Percentiles rank a stretch among this genome's conserved stretches.
phyloP scores from a whole-genome alignment of 2,329 filamentous ascomycete species.

The Aspergillus alliaceus region DNA sequence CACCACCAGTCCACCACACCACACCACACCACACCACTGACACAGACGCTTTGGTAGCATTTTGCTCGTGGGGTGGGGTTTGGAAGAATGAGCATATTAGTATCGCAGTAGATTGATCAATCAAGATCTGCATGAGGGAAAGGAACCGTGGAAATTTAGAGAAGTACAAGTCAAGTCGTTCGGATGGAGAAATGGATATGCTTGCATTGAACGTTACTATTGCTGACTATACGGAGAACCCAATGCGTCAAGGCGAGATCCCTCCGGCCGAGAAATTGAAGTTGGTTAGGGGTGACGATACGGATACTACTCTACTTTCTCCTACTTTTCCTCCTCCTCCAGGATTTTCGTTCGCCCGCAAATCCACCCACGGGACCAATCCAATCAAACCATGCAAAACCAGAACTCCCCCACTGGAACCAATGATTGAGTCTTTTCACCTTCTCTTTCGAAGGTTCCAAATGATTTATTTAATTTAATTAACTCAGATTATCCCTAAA shows the following conservation, averaged over 20 bases:
- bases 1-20: neutral
- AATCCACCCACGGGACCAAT: neutral
- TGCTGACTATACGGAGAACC: too few relatives aligned
- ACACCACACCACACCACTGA: neutral
- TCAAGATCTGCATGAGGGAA: too few relatives aligned
- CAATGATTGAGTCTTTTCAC: neutral
- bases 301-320: too few relatives aligned
- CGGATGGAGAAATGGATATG: too few relatives aligned
- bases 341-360: constrained; percentile 1
- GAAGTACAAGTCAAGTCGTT: too few relatives aligned
- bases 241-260: too few relatives aligned
- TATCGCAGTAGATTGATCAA: too few relatives aligned
- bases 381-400: neutral
- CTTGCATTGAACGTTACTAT: too few relatives aligned
- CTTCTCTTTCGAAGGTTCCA: neutral
- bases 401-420: neutral
- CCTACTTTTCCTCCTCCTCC: neutral
- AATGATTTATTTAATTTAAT: neutral
- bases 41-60: neutral
- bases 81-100: too few relatives aligned
- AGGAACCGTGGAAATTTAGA: too few relatives aligned
- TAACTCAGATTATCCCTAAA: neutral
- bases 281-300: too few relatives aligned
- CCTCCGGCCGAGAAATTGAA: neutral
- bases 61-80: neutral